Conservation (phyloP, 805 yeast genomes). For the Yamadazyma sp. region DNA sequence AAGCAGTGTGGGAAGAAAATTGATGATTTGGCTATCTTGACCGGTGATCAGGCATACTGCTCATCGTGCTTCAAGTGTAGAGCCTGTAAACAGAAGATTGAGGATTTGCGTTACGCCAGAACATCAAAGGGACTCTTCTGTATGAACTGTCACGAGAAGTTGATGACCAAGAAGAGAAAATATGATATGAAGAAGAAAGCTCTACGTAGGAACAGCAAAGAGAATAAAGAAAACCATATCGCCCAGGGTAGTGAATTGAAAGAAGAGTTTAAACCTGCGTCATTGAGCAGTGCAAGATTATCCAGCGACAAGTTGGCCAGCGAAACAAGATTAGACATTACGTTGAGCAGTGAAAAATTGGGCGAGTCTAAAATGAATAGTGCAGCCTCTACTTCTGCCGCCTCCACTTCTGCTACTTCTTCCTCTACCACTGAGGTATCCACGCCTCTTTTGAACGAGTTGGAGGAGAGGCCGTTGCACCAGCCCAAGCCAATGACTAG, state of each 20-base stretch:
- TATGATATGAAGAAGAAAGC: slow-evolving; percentile 49
- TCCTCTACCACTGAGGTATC: slow-evolving; percentile 7
- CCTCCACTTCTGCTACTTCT: not conserved
- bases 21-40: slow-evolving; percentile 88
- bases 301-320: not conserved
- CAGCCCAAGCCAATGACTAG: slow-evolving; percentile 20
- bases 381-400: no score
- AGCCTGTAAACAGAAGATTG: slow-evolving; percentile 81
- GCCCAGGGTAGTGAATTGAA: not conserved
- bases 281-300: not conserved
- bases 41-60: slow-evolving; percentile 95
- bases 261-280: not conserved
- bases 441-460: slow-evolving; percentile 8
- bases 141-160: slow-evolving; percentile 84
- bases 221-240: slow-evolving; percentile 3
- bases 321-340: not conserved
- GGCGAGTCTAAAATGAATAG: no score
- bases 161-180: slow-evolving; percentile 71
- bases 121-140: slow-evolving; percentile 92
- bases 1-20: slow-evolving; percentile 81
- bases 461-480: slow-evolving; percentile 20
- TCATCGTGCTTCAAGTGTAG: slow-evolving; percentile 87
- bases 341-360: not conserved
- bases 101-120: slow-evolving; percentile 86
- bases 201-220: slow-evolving; percentile 22